phyloP scores from a whole-genome alignment of 495 filamentous ascomycete genomes.

The Penicillium dipodomyicola region DNA sequence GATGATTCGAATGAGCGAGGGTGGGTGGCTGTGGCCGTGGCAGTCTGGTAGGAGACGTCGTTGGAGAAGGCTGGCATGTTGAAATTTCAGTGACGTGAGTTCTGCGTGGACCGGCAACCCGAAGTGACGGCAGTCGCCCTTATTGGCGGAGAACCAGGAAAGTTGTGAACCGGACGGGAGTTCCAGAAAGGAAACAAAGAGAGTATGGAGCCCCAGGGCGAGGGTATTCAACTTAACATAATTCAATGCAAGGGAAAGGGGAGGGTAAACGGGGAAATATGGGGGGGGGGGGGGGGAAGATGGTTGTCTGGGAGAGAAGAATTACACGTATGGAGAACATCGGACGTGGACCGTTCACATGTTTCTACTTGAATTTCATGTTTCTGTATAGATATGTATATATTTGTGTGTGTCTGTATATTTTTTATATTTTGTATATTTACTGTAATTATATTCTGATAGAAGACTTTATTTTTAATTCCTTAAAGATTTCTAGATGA shows the following conservation, averaged over 20 bases:
- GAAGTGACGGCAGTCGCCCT: conserved; percentile 26
- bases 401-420: no score
- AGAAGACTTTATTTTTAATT: background rate
- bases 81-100: conserved; percentile 33
- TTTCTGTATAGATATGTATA: background rate
- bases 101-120: conserved; percentile 33
- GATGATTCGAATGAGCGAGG: conserved; percentile 41
- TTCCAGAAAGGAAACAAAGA: conserved; percentile 14
- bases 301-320: conserved; percentile 24
- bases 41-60: conserved; percentile 36
- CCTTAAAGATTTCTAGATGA: background rate
- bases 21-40: conserved; percentile 32
- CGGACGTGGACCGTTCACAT: conserved; percentile 14
- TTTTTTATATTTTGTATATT: no score
- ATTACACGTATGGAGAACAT: conserved; percentile 14
- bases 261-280: conserved; percentile 8
- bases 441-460: background rate
- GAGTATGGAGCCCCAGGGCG: conserved; percentile 6
- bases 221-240: conserved; percentile 23
- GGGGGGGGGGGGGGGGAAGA: conserved; percentile 9
- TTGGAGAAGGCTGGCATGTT: conserved; percentile 47
- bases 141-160: conserved; percentile 25
- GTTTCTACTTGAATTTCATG: background rate
- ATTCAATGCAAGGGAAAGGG: conserved; percentile 5
- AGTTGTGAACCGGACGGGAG: conserved; percentile 24